A percentile compares a stretch with the other conserved stretches of the same genome.
Evolutionary conservation across 2,329 filamentous ascomycete genomes (phyloP).

Genomic region (Fusarium sublunatum): DNA sequence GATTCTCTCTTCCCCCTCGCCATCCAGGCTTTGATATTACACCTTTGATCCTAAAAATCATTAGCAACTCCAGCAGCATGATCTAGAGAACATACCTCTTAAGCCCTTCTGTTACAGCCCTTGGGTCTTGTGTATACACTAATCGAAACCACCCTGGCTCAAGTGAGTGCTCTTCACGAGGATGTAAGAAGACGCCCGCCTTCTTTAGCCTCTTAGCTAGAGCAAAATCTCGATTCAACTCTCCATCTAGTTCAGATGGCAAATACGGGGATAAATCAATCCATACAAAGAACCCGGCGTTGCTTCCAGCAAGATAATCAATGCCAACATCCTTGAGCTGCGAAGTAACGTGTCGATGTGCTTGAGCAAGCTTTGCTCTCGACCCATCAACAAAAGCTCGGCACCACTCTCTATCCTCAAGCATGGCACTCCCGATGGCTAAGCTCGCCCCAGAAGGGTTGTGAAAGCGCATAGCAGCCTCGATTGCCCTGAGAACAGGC

Average conservation of each 20-base stretch:
- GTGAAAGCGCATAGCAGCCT: constrained; percentile 58
- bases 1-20: background rate
- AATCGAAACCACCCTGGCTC: constrained; percentile 65
- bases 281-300: constrained; percentile 69
- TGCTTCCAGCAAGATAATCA: constrained; percentile 57
- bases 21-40: constrained; percentile 19
- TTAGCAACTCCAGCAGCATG: constrained; percentile 8
- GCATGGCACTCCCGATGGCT: constrained; percentile 56
- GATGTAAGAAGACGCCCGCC: constrained; percentile 62
- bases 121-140: constrained; percentile 59
- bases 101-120: constrained; percentile 52
- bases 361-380: constrained; percentile 52
- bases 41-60: constrained; percentile 23
- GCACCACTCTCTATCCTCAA: constrained; percentile 60
- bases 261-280: constrained; percentile 61
- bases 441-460: constrained; percentile 59
- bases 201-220: constrained; percentile 58
- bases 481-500: constrained; percentile 51
- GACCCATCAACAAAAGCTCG: constrained; percentile 57
- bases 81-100: constrained; percentile 43
- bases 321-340: constrained; percentile 57
- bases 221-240: constrained; percentile 55
- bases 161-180: constrained; percentile 58
- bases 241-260: constrained; percentile 43
- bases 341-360: constrained; percentile 54